phyloP scores from a whole-genome alignment of 2,329 filamentous ascomycete species.

The Didymella segeticola region DNA sequence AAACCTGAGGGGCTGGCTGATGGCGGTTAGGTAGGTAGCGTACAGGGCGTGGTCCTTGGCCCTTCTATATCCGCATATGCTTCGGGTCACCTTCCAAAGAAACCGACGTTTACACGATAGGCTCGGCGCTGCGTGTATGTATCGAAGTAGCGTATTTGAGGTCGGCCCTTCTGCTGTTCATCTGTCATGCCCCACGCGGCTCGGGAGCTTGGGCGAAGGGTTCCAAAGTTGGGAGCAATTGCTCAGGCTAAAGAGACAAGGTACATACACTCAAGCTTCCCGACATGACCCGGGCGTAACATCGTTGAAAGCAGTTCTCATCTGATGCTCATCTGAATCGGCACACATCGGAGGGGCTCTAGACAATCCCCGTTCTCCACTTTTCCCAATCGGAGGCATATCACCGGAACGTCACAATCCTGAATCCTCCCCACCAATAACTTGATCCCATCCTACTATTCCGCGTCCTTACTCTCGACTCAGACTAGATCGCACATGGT shows the following conservation, averaged over 20 bases:
- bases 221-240: slow-evolving; percentile 3
- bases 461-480: not conserved
- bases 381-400: slow-evolving; percentile 3
- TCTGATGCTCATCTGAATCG: not conserved
- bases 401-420: slow-evolving; percentile 4
- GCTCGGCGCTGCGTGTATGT: slow-evolving; percentile 1
- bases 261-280: not conserved
- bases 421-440: slow-evolving; percentile 6
- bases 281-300: not conserved
- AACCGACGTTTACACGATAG: not conserved
- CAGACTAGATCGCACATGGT: not conserved
- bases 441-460: not conserved
- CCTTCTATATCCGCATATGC: not conserved
- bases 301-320: not conserved
- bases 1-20: slow-evolving; percentile 9
- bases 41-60: not conserved
- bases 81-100: slow-evolving; percentile 15
- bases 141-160: slow-evolving; percentile 7
- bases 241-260: slow-evolving; percentile 11
- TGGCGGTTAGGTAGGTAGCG: slow-evolving; percentile 5
- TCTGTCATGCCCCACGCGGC: slow-evolving; percentile 6
- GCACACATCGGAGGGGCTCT: not conserved
- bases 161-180: slow-evolving; percentile 4
- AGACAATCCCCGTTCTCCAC: not conserved
- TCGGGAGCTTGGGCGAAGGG: slow-evolving; percentile 10